Percentiles rank a stretch among this genome's conserved stretches.
These are phyloP conservation scores for Botrytis fabae DNA, from an alignment of 2,329 filamentous ascomycete species.

Conservation along the genomic window DNA sequence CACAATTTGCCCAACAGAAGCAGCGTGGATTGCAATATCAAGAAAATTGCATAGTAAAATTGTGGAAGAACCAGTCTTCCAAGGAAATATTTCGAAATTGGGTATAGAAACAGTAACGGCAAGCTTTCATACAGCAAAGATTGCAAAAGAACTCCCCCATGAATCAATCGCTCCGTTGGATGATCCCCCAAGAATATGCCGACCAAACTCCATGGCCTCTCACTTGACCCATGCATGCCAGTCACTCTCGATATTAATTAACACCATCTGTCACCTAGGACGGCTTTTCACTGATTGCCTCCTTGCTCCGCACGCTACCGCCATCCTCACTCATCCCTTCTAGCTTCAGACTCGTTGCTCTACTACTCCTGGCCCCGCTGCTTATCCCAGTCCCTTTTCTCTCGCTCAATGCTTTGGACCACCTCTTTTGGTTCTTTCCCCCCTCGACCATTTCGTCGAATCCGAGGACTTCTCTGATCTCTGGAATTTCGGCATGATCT, in stretches of 20 bases:
- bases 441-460: slow-evolving; percentile 47
- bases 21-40: neutral
- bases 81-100: neutral
- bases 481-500: slow-evolving; percentile 72
- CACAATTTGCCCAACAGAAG: neutral
- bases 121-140: neutral
- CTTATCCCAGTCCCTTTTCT: slow-evolving; percentile 57
- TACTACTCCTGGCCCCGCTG: slow-evolving; percentile 7
- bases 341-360: slow-evolving; percentile 17
- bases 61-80: neutral
- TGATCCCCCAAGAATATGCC: slow-evolving; percentile 3
- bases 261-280: neutral
- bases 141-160: slow-evolving; percentile 14
- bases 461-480: slow-evolving; percentile 63
- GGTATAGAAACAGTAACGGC: slow-evolving; percentile 13
- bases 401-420: slow-evolving; percentile 48
- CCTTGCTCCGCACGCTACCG: slow-evolving; percentile 11
- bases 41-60: accelerated
- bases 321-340: slow-evolving; percentile 21
- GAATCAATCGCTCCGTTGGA: slow-evolving; percentile 1
- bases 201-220: slow-evolving; percentile 12
- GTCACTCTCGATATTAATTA: neutral
- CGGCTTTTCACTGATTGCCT: neutral
- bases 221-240: neutral
- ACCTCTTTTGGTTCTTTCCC: slow-evolving; percentile 47